Evolutionary conservation across 495 filamentous ascomycete genomes (phyloP).

Genomic region (Penicillium maclennaniae): DNA sequence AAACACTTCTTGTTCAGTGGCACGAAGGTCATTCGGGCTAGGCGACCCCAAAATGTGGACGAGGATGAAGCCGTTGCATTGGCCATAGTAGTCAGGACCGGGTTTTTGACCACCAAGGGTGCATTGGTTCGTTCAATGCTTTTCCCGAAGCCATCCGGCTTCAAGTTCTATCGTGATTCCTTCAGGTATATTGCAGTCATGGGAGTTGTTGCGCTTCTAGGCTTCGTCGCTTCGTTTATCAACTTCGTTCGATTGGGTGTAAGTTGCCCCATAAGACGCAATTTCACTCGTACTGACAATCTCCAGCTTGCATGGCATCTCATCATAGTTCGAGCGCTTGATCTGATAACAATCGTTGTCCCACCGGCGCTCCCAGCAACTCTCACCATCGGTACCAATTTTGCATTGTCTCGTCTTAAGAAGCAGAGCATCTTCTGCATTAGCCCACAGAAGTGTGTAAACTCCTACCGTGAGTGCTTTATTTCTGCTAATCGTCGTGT

Average conservation of each 20-base stretch:
- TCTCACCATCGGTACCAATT: slow-evolving; percentile 92
- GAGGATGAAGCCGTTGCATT: slow-evolving; percentile 89
- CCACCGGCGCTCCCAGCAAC: slow-evolving; percentile 97
- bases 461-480: not conserved
- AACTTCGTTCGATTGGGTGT: slow-evolving; percentile 83
- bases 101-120: slow-evolving; percentile 97
- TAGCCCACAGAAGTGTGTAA: slow-evolving; percentile 71
- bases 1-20: slow-evolving; percentile 90
- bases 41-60: slow-evolving; percentile 78
- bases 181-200: slow-evolving; percentile 98
- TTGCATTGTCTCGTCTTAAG: slow-evolving; percentile 82
- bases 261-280: slow-evolving; percentile 19
- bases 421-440: slow-evolving; percentile 93
- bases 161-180: slow-evolving; percentile 97
- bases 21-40: slow-evolving; percentile 89
- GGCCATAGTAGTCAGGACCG: slow-evolving; percentile 86
- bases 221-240: slow-evolving; percentile 84
- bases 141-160: slow-evolving; percentile 95
- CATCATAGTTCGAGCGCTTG: slow-evolving; percentile 86
- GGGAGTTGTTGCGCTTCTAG: slow-evolving; percentile 80
- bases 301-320: slow-evolving; percentile 72
- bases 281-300: slow-evolving; percentile 17
- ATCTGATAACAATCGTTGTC: slow-evolving; percentile 96
- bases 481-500: not conserved
- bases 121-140: slow-evolving; percentile 97